A percentile compares a stretch with the other conserved stretches of the same genome.
Conservation (phyloP, 2,329 filamentous ascomycete species). For the Knufia petricola region DNA sequence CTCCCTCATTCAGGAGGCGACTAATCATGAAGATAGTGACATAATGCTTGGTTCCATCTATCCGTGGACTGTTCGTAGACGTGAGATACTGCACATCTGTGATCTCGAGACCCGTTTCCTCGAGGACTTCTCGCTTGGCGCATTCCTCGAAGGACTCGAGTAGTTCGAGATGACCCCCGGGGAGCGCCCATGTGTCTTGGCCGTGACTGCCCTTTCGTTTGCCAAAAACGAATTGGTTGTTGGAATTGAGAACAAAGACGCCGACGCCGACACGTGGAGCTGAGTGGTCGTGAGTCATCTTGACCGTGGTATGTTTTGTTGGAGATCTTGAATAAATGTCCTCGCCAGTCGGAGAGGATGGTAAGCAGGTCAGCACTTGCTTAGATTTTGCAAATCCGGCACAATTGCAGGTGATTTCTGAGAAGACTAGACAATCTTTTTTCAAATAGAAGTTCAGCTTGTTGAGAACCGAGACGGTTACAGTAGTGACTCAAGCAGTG, state of each 20-base stretch:
- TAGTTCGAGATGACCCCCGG: conserved; percentile 66
- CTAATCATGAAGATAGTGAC: conserved; percentile 59
- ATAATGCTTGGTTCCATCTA: conserved; percentile 53
- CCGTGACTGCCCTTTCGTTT: conserved; percentile 40
- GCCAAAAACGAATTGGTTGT: conserved; percentile 37
- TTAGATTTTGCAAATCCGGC: too few relatives aligned
- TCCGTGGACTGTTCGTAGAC: conserved; percentile 60
- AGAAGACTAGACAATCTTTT: too few relatives aligned
- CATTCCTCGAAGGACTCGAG: conserved; percentile 55
- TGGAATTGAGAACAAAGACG: conserved; percentile 35
- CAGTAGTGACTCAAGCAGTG: too few relatives aligned
- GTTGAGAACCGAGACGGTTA: too few relatives aligned
- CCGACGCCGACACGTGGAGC: conserved; percentile 38
- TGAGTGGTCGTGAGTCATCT: conserved; percentile 1
- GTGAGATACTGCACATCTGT: conserved; percentile 45
- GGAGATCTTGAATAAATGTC: too few relatives aligned
- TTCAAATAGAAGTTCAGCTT: too few relatives aligned
- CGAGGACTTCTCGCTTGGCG: conserved; percentile 56
- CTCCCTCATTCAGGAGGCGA: conserved; percentile 41
- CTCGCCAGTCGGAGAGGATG: too few relatives aligned
- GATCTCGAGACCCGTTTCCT: conserved; percentile 60
- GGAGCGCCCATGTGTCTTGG: conserved; percentile 54
- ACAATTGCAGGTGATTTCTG: too few relatives aligned
- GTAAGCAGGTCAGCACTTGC: too few relatives aligned
- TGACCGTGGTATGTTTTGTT: too few relatives aligned